A percentile compares a stretch with the other conserved stretches of the same genome.
These are phyloP conservation scores for Holtermannia corniformis DNA, from an alignment of 768 basidiomycete species.

Conservation along the genomic window DNA sequence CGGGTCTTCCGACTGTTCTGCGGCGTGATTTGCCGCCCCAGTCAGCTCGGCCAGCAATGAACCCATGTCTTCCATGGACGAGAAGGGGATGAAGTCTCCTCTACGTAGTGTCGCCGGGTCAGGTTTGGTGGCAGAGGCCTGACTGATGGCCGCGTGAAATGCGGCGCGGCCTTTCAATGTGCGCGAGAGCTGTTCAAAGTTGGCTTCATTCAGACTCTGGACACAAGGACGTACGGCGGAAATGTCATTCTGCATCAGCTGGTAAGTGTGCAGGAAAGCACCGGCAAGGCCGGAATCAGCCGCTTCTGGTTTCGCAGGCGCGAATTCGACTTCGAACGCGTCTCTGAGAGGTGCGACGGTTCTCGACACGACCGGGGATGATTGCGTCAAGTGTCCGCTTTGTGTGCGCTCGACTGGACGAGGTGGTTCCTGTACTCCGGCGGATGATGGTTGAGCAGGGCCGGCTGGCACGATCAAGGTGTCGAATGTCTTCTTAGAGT, in stretches of 20 bases:
- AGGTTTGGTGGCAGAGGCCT: background rate
- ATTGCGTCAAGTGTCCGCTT: too few relatives aligned
- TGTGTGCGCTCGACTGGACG: too few relatives aligned
- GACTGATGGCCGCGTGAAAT: background rate
- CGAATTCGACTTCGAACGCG: slow-evolving; percentile 38
- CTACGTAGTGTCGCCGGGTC: background rate
- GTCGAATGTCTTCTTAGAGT: too few relatives aligned
- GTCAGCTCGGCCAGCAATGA: slow-evolving; percentile 14
- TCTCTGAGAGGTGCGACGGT: too few relatives aligned
- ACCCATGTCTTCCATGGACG: slow-evolving; percentile 51
- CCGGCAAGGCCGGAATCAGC: slow-evolving; percentile 44
- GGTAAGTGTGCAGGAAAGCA: background rate
- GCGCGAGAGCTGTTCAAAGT: background rate
- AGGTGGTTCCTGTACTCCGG: slow-evolving; percentile 57
- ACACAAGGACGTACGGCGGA: background rate
- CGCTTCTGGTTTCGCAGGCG: slow-evolving; percentile 49
- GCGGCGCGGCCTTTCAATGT: background rate
- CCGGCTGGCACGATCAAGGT: too few relatives aligned
- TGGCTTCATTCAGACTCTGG: background rate
- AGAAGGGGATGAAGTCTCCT: slow-evolving; percentile 43
- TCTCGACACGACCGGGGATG: too few relatives aligned
- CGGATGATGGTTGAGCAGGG: slow-evolving; percentile 54
- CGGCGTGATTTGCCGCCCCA: slow-evolving; percentile 15
- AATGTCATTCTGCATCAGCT: background rate
- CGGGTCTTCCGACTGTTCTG: slow-evolving; percentile 4